Evolutionary conservation across 352 stramenopile genomes (phyloP).

Genomic region (Globisporangium okanoganense): DNA sequence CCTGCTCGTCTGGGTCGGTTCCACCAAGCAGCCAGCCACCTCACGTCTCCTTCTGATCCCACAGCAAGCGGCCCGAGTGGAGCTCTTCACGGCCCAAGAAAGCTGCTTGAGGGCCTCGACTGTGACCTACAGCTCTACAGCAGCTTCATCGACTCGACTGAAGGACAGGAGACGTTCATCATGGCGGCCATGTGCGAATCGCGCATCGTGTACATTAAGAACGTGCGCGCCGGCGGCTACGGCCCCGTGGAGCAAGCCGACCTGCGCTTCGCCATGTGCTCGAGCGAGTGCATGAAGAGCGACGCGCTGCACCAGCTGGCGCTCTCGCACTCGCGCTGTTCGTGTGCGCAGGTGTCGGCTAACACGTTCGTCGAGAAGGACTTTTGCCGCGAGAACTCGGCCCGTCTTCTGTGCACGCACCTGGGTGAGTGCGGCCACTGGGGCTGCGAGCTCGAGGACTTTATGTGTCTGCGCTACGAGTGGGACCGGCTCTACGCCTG

Average conservation of each 20-base stretch:
- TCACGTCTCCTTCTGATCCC: neutral
- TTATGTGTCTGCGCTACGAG: conserved; percentile 90
- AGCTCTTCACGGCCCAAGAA: neutral
- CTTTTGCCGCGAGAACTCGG: conserved; percentile 81
- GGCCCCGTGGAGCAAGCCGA: conserved; percentile 60
- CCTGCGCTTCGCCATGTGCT: conserved; percentile 83
- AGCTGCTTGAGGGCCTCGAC: conserved; percentile 2
- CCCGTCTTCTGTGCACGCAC: conserved; percentile 78
- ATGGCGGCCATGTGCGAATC: conserved; percentile 71
- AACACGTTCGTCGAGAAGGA: conserved; percentile 62
- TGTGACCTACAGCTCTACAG: conserved; percentile 56
- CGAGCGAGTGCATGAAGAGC: conserved; percentile 73
- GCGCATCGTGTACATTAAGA: conserved; percentile 69
- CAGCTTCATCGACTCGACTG: conserved; percentile 47
- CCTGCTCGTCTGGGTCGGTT: neutral
- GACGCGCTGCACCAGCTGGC: conserved; percentile 75
- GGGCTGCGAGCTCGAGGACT: conserved; percentile 84
- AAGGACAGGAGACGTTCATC: conserved; percentile 66
- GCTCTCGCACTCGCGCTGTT: conserved; percentile 72
- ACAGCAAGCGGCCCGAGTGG: neutral
- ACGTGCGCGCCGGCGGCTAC: conserved; percentile 47
- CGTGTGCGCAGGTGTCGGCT: conserved; percentile 78
- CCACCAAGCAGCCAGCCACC: neutral
- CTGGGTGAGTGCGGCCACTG: conserved; percentile 87
- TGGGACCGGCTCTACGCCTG: conserved; percentile 77